Evolutionary conservation across 2,329 filamentous ascomycete species (phyloP), one percentile per base, ranked within the genome.

Genomic region (Alternaria brassicicola): DNA sequence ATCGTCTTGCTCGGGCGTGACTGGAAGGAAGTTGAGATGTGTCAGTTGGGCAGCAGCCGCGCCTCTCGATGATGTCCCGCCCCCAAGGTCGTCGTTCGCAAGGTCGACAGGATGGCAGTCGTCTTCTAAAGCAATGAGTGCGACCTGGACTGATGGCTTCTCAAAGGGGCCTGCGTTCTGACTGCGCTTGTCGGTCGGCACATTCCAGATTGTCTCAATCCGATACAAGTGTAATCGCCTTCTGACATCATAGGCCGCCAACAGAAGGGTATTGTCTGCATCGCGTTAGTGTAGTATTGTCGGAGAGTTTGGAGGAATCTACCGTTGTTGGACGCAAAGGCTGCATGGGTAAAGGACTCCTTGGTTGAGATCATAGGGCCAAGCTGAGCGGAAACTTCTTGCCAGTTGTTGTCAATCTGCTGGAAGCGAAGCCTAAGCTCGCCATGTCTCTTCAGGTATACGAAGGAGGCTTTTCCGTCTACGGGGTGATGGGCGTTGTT

Each of bases 361-460:
- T 71, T 88, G 0, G 89, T 88, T 31, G 88, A 88, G 26, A 87
- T 84, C 55, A 92, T 83, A 61, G 87, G 88, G 71, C 93, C 90
- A 33, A 96, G 78, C 62, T 94, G 90, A n/a, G 89, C 80, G 3
- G 85, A 85, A 0, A 87, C 85, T 71, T 96, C 91, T 59, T 89
- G 86, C 78, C 92, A 89, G 66, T 86, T 86, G 55, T 83, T 85
- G 73, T 88, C 92, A 41, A 86, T 88, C 64, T 93, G 91, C 38
- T 90, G 86, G 79, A 89, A 97, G 47, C 93, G 84, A 69, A 97
- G 82, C 68, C 88, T 89, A 53, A 97, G 81, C 46, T 86, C 79
- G 7, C 91, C 92, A 66, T 88, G 88, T 42, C 88, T 85, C 28
- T 91, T 95, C 52, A 97, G 84, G 63, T 88, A 90, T 12, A 97